phyloP scores from a whole-genome alignment of 108 stramenopile genomes.

The Stephanodiscus minutulus region DNA sequence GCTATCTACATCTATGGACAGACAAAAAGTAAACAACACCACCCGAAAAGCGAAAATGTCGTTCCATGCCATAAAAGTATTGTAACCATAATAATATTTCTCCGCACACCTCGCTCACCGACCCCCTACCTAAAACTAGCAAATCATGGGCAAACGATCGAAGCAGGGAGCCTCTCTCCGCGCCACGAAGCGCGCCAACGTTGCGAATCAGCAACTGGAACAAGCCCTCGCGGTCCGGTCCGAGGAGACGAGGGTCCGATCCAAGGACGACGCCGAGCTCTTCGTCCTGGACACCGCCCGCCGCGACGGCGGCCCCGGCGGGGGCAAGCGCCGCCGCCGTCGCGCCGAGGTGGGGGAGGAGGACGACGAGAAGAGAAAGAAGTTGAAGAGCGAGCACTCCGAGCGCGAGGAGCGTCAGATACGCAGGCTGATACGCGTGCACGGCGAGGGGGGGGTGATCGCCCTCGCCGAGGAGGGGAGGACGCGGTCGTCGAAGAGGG shows the following conservation, averaged over 20 bases:
- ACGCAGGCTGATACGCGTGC: constrained; percentile 50
- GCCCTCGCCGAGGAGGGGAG: constrained; percentile 41
- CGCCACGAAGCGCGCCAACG: constrained; percentile 62
- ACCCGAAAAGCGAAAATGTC: too few species aligned
- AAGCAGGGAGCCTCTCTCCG: constrained; percentile 66
- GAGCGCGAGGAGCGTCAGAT: constrained; percentile 62
- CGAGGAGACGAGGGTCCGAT: constrained; percentile 47
- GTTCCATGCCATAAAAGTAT: neutral
- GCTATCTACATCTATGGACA: too few species aligned
- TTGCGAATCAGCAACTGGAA: constrained; percentile 50
- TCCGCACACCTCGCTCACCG: neutral
- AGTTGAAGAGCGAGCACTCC: constrained; percentile 46
- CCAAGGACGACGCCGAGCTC: constrained; percentile 68
- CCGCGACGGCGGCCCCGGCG: constrained; percentile 6
- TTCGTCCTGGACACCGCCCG: constrained; percentile 77
- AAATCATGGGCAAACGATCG: constrained; percentile 70
- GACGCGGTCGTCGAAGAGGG: constrained; percentile 33
- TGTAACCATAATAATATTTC: neutral
- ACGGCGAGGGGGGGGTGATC: constrained; percentile 44
- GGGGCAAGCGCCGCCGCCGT: too few species aligned
- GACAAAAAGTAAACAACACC: too few species aligned
- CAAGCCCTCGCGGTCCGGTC: constrained; percentile 52
- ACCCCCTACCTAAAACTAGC: too few species aligned
- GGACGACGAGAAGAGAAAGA: constrained; percentile 22
- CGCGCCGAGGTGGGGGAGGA: constrained; percentile 24